Percentiles rank a stretch among this genome's conserved stretches.
Conservation (phyloP, 2,329 filamentous ascomycete species). For the Coleophoma eucalyptorum region DNA sequence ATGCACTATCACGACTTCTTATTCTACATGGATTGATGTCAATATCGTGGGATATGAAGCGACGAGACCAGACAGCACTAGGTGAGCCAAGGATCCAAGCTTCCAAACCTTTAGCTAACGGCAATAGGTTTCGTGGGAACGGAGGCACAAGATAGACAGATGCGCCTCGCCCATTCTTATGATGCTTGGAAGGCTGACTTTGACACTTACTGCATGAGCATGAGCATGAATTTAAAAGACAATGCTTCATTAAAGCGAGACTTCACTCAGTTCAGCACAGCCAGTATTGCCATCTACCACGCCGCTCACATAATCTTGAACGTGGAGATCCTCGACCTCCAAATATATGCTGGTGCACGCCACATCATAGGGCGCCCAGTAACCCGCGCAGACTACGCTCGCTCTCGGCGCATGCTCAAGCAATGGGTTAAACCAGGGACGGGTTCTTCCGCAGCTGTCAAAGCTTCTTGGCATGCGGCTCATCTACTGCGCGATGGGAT, state of each 20-base stretch:
- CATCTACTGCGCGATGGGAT: constrained; percentile 46
- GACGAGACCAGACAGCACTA: constrained; percentile 57
- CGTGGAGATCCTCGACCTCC: constrained; percentile 56
- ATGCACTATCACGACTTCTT: constrained; percentile 47
- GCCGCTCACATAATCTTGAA: constrained; percentile 52
- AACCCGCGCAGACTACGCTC: constrained; percentile 42
- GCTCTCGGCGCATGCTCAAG: constrained; percentile 46
- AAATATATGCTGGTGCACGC: constrained; percentile 56
- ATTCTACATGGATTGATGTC: constrained; percentile 61
- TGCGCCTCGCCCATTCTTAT: constrained; percentile 48
- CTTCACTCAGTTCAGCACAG: constrained; percentile 43
- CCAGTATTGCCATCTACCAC: constrained; percentile 53
- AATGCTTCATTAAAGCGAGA: constrained; percentile 27
- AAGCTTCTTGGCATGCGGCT: constrained; percentile 50
- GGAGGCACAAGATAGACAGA: constrained; percentile 33
- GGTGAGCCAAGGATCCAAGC: constrained; percentile 31
- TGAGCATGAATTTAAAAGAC: constrained; percentile 27
- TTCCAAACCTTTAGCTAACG: constrained; percentile 10
- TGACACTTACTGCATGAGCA: constrained; percentile 42
- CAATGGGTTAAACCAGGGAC: constrained; percentile 38
- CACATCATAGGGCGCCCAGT: constrained; percentile 56
- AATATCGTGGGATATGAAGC: constrained; percentile 57
- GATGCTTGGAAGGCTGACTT: constrained; percentile 56
- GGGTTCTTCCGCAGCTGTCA: constrained; percentile 27
- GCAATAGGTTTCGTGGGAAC: constrained; percentile 6